Base-by-base conservation (phyloP, 257 asterid genomes). In the Nyctanthes arbortristis region DNA sequence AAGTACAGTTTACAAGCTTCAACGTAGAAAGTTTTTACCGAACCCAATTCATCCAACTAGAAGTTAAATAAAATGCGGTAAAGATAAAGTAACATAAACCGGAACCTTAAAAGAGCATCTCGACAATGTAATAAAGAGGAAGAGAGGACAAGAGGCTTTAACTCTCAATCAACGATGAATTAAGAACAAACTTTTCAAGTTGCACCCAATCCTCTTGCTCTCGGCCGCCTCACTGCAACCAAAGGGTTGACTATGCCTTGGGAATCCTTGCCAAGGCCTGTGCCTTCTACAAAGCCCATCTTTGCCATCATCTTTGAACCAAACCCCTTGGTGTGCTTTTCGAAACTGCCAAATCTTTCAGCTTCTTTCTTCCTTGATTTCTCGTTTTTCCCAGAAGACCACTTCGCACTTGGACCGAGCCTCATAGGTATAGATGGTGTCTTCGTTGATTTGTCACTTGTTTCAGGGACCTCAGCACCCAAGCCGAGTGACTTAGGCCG, bases 251-350 rank as follows among this genome's bases (percentile, higher is more conserved):
- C 82, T 35, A 86, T 94, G 58, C 99, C 97, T 78, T 91, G 99
- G 22, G 95, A 78, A 73, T 86, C 87, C 82, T 65, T 91, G 13
- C 97, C 99, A 35, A 94, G 84, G 14, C 97, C 97, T 71, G 49
- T 68, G 10, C 99, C 99, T 77, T 89, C 95, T 34, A 84, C 86
- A 25, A 94, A 94, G 1, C 97, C 99, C 97, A 91, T 91, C 73
- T 78, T 87, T 2, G 96, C 87, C 99, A 93, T 91, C 90, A 93
- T 79, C 73, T 82, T 93, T 29, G 99, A 93, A 49, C 99, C 99
- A 71, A 93, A 91, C 22, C 99, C 97, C 74, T 78, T 89, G 0
- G 97, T 94, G 28, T 94, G 93, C 84, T 70, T 89, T 91, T 94
- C 99, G 67, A 93, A 93, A 4, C 88, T 80, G 55, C 85, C 99